Evolutionary conservation across 1,284 basidiomycete species (phyloP), one percentile per base, ranked within the genome.

Genomic region (Papiliotrema laurentii): DNA sequence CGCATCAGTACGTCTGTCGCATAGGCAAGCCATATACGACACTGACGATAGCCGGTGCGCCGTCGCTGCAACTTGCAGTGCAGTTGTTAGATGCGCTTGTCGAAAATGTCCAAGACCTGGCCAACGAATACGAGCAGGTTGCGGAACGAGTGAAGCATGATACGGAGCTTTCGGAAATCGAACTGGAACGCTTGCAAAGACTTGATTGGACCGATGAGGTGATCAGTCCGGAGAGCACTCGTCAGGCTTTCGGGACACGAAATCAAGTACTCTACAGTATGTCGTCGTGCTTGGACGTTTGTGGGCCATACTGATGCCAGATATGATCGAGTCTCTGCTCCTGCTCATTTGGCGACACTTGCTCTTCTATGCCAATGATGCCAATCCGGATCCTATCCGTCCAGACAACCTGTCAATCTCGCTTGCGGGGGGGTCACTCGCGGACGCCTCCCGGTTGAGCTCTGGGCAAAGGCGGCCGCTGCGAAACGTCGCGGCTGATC

Each of bases 281-380:
- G 64, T 55, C 11, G 47, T 35, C 3, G 21, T 38, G 30, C 21
- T 9, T 37, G 9, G 7, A 26, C 2, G 28, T 41, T n/a, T n/a
- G n/a, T n/a, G n/a, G n/a, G n/a, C n/a, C n/a, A 35, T 25, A 38
- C 34, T 31, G 42, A 48, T 26, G 22, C 10, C 58, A 86, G 88
- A 83, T 56, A 83, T 85, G 40, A 76, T 85, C 42, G 91, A 96
- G 72, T 86, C 92, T 77, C 72, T 89, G 6, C 76, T 96, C 6
- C 78, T 96, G 5, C 77, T 96, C 5, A 45, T 64, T 11, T 93
- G 89, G 85, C 80, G 90, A 28, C 92, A 97, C 67, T 67, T 93
- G 33, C 78, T 82, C 18, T 76, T 74, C 60, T 79, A 75, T 66
- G 70, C 75, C 46, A 69, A 69, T 45, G 66, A 72, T 38, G 64